These are phyloP conservation scores for Rubus idaeus DNA, from an alignment of 306 rosid species.

Conservation along the genomic window DNA sequence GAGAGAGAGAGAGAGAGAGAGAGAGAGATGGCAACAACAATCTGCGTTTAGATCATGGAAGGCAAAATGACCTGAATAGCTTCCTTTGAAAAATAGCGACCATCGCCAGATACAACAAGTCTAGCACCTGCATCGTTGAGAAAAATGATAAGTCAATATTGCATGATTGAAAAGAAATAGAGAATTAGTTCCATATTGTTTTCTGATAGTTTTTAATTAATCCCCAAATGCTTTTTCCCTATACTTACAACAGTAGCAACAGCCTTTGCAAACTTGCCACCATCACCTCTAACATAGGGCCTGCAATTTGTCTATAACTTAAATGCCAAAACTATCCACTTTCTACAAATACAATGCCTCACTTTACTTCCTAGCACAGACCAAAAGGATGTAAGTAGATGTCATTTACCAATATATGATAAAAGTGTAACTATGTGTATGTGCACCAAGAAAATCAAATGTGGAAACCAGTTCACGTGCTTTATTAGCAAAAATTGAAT, in stretches of 20 bases:
- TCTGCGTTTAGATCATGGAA: not conserved
- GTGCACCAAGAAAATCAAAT: too few relatives aligned
- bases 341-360: not conserved
- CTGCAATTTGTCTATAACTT: not conserved
- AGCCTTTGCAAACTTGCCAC: not conserved
- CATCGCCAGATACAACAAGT: conserved; percentile 98
- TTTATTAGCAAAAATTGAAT: not conserved
- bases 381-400: not conserved
- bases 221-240: not conserved
- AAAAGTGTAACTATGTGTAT: not conserved
- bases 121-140: conserved; percentile 64
- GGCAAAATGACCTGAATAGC: conserved; percentile 74
- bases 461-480: not conserved
- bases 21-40: not conserved
- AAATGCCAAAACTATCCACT: not conserved
- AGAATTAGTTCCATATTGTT: too few relatives aligned
- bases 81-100: conserved; percentile 91
- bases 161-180: not conserved
- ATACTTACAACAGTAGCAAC: not conserved
- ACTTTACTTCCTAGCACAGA: not conserved
- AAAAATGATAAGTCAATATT: not conserved
- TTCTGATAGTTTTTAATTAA: not conserved
- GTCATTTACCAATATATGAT: not conserved
- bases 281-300: not conserved
- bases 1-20: not conserved